These are phyloP conservation scores for Zasmidium citrigriseum DNA, from an alignment of 2,329 filamentous ascomycete species.

Conservation along the genomic window DNA sequence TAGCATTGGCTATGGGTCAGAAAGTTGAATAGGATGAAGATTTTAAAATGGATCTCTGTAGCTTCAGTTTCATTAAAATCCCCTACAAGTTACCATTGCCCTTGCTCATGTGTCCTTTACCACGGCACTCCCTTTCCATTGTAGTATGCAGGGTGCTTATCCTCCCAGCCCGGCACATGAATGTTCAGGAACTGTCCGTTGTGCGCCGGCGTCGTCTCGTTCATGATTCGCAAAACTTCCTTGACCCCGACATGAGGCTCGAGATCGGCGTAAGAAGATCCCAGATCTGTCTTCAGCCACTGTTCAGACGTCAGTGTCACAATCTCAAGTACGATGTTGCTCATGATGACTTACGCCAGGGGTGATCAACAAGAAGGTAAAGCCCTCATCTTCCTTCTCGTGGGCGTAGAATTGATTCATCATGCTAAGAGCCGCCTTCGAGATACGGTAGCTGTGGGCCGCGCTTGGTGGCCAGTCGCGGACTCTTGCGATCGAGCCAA, in stretches of 20 bases:
- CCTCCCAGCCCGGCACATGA: constrained; percentile 26
- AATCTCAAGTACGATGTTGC: not conserved
- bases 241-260: constrained; percentile 42
- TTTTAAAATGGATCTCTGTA: too few relatives aligned
- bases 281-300: constrained; percentile 52
- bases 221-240: constrained; percentile 47
- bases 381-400: constrained; percentile 41
- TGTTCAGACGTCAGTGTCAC: constrained; percentile 20
- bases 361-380: constrained; percentile 44
- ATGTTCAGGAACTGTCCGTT: constrained; percentile 53
- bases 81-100: too few relatives aligned
- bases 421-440: constrained; percentile 52
- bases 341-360: constrained; percentile 45
- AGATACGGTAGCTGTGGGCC: constrained; percentile 45
- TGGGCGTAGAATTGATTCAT: constrained; percentile 48
- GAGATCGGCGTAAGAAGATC: constrained; percentile 44
- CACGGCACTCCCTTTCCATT: constrained; percentile 13
- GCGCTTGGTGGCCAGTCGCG: constrained; percentile 25
- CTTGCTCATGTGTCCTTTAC: too few relatives aligned
- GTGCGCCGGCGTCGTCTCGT: constrained; percentile 40
- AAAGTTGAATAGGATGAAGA: too few relatives aligned
- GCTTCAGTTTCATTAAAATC: not conserved
- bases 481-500: constrained; percentile 44
- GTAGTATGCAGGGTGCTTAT: constrained; percentile 8
- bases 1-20: too few relatives aligned